phyloP scores from a whole-genome alignment of 345 rosid genomes.

The Toxicodendron radicans region DNA sequence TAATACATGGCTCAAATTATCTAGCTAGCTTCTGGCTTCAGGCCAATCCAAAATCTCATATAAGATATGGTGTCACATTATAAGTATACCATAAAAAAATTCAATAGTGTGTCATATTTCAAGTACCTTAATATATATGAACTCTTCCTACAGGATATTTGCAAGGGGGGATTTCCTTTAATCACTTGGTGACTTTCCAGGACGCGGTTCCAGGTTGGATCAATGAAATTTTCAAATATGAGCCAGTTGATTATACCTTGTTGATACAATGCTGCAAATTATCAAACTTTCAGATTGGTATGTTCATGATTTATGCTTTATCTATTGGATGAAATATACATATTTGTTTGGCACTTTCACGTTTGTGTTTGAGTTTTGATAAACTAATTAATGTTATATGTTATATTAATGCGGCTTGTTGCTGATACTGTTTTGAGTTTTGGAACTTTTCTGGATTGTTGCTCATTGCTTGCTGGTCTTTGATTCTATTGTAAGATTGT shows the following conservation, averaged over 20 bases:
- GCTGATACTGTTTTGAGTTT: background rate
- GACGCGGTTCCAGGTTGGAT: background rate
- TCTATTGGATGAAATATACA: too few species aligned
- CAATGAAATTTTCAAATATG: too few species aligned
- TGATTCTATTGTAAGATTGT: slow-evolving; percentile 1
- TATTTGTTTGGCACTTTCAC: background rate
- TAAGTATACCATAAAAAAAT: too few species aligned
- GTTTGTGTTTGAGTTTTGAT: background rate
- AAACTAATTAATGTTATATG: background rate
- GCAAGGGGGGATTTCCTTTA: background rate
- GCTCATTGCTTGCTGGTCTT: background rate
- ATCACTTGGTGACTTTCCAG: background rate
- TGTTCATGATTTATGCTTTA: too few species aligned
- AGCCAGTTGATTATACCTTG: background rate
- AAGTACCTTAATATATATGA: too few species aligned
- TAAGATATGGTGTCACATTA: too few species aligned
- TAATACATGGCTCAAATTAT: background rate
- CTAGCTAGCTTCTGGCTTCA: background rate
- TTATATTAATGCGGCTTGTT: background rate
- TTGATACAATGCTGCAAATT: background rate
- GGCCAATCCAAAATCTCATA: too few species aligned
- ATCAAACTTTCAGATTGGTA: background rate
- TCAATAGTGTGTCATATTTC: too few species aligned
- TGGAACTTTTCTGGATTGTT: background rate
- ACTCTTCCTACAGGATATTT: background rate